Evolutionary conservation across 345 rosid species (phyloP).

Genomic region (Lepidium africanum): DNA sequence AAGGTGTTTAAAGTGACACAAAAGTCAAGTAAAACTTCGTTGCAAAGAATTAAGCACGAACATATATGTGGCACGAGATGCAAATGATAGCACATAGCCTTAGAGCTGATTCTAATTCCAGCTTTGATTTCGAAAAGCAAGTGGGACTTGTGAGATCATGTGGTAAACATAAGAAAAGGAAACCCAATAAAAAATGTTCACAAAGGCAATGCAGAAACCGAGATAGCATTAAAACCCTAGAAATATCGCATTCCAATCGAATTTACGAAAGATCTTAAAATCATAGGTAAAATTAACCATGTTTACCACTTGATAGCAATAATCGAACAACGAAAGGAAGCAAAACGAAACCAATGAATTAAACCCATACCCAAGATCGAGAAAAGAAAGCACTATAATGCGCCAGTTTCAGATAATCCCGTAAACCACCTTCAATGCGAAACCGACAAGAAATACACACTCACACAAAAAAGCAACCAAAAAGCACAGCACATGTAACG

Average conservation of each 20-base stretch:
- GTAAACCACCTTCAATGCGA: neutral
- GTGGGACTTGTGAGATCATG: neutral
- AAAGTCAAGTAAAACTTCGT: neutral
- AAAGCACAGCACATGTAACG: conserved; percentile 4
- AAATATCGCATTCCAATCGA: conserved; percentile 6
- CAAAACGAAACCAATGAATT: neutral
- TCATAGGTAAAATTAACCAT: neutral
- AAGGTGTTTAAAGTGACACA: neutral
- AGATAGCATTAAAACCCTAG: conserved; percentile 20
- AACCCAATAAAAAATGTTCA: neutral
- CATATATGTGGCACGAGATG: neutral
- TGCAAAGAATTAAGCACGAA: neutral
- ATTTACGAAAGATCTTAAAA: neutral
- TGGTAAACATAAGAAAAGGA: neutral
- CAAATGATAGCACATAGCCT: neutral
- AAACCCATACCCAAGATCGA: conserved; percentile 8
- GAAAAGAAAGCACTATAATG: conserved; percentile 12
- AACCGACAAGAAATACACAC: neutral
- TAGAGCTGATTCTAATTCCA: neutral
- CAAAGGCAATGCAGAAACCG: conserved; percentile 17
- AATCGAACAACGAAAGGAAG: conserved; percentile 7
- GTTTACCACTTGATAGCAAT: neutral
- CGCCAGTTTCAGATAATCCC: conserved; percentile 3
- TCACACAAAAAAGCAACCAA: neutral
- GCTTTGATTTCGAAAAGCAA: conserved; percentile 7